phyloP scores from a whole-genome alignment of 345 rosid species.

The Eucalyptus viminalis region DNA sequence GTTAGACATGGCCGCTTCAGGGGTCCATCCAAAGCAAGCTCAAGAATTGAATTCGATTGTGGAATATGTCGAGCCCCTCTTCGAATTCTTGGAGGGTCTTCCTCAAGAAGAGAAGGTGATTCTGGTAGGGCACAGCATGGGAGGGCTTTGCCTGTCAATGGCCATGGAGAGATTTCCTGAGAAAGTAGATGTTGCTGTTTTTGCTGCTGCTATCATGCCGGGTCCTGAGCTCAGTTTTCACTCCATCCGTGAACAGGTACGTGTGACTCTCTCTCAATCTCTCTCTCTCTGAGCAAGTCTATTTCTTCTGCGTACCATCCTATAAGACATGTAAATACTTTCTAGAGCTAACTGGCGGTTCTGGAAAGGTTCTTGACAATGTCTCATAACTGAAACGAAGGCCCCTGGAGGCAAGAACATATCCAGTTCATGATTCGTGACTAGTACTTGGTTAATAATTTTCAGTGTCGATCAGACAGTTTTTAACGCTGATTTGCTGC shows the following conservation, averaged over 20 bases:
- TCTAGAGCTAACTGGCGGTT: neutral
- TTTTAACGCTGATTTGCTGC: neutral
- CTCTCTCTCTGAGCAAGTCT: neutral
- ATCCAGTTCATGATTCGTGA: neutral
- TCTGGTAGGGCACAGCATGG: conserved; percentile 23
- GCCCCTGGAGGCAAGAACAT: neutral
- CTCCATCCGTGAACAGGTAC: conserved; percentile 19
- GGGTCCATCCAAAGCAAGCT: conserved; percentile 7
- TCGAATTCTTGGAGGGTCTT: conserved; percentile 6
- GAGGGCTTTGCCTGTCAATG: conserved; percentile 10
- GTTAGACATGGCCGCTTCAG: conserved; percentile 8
- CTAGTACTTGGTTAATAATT: neutral
- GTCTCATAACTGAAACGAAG: neutral
- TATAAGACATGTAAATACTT: neutral
- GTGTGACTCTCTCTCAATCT: neutral
- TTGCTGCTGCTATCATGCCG: conserved; percentile 11
- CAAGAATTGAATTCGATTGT: neutral
- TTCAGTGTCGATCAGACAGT: neutral
- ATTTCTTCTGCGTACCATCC: neutral
- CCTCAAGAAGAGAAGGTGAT: conserved; percentile 10
- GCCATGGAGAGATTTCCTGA: conserved; percentile 22
- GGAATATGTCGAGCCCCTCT: conserved; percentile 4
- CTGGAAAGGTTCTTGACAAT: neutral
- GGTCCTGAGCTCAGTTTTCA: neutral
- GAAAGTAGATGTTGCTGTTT: conserved; percentile 6